Base-by-base conservation (phyloP, 1,139 yeast genomes). In the Pichia sp. region DNA sequence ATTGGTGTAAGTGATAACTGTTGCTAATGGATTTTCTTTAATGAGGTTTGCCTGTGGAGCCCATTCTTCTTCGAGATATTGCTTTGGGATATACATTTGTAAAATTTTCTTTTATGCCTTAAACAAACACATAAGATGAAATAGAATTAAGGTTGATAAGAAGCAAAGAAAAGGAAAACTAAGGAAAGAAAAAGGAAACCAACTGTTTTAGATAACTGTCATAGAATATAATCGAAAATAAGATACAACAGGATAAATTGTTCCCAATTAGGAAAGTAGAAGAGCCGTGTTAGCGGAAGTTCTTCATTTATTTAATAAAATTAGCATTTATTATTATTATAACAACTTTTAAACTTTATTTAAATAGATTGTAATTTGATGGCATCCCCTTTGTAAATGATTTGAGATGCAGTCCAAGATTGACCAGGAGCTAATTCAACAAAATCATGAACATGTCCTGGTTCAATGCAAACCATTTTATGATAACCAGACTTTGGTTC, bases 391-490 rank as follows among this genome's bases (percentile, higher is more conserved):
- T 64, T 62, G 54, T 62, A 62, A 39, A 81, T 61, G 10, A 70
- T 69, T 69, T 89, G 95, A 46, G 79, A 70, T 30, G 80, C 86
- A 37, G 70, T 66, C 96, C 96, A 90, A 53, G 74, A 74, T 53
- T 74, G 75, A 47, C 92, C 94, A 10, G 92, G 79, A 44, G 70
- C 64, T 59, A 92, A 73, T 26, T 66, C 68, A 40, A 78, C 71
- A 64, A 86, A 84, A 44, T 81, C 79, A 51, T 79, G 75, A 41
- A 92, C 97, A 56, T 83, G 75, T 38, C 98, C 98, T 2, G 96
- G 94, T 67, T 92, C 98, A 48, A 92, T 78, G 69, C 98, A 92
- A 52, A 92, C 78, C 97, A 92, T 90, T 44, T 82, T 73, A 58
- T 81, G 75, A 71, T 75, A 92, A 4, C 96, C 97, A 47, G 70